Percentiles rank a stretch among this genome's conserved stretches.
phyloP scores from a whole-genome alignment of 2,329 filamentous ascomycete genomes.

The Microcera coccophila region DNA sequence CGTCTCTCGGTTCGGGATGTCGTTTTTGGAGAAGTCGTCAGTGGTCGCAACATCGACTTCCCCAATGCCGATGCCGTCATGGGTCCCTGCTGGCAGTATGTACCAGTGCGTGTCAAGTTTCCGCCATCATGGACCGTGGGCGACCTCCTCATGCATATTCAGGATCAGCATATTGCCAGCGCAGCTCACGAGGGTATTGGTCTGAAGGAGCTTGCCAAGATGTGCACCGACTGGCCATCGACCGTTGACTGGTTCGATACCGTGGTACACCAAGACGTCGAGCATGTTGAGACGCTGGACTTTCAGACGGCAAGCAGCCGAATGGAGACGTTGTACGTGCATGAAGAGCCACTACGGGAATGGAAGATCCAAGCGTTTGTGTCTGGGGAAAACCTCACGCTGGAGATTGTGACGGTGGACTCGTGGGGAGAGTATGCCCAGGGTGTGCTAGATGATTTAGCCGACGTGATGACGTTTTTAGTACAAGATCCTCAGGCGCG shows the following conservation, averaged over 20 bases:
- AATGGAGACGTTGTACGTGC: conserved; percentile 58
- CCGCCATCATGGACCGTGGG: conserved; percentile 45
- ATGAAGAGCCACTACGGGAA: conserved; percentile 51
- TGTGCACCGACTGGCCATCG: conserved; percentile 43
- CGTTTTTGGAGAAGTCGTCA: conserved; percentile 63
- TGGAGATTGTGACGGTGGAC: conserved; percentile 59
- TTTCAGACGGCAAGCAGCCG: conserved; percentile 38
- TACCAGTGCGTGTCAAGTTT: conserved; percentile 59
- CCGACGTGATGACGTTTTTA: conserved; percentile 22
- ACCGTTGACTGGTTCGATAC: conserved; percentile 48
- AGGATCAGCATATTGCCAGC: conserved; percentile 55
- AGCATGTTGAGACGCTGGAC: conserved; percentile 54
- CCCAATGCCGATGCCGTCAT: conserved; percentile 53
- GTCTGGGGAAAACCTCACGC: conserved; percentile 46
- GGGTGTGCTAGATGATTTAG: conserved; percentile 49
- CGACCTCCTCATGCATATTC: conserved; percentile 51
- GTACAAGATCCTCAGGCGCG: conserved; percentile 8
- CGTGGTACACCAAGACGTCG: conserved; percentile 57
- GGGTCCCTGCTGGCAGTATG: conserved; percentile 65
- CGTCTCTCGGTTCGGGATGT: conserved; percentile 52
- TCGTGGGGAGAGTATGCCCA: conserved; percentile 51
- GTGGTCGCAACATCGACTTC: conserved; percentile 58
- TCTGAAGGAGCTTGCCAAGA: conserved; percentile 48
- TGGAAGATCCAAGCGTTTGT: conserved; percentile 62
- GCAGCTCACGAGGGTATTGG: conserved; percentile 54